Evolutionary conservation across 257 asterid genomes (phyloP), one percentile per base, ranked within the genome.

Genomic region (Nicotiana sylvestris): DNA sequence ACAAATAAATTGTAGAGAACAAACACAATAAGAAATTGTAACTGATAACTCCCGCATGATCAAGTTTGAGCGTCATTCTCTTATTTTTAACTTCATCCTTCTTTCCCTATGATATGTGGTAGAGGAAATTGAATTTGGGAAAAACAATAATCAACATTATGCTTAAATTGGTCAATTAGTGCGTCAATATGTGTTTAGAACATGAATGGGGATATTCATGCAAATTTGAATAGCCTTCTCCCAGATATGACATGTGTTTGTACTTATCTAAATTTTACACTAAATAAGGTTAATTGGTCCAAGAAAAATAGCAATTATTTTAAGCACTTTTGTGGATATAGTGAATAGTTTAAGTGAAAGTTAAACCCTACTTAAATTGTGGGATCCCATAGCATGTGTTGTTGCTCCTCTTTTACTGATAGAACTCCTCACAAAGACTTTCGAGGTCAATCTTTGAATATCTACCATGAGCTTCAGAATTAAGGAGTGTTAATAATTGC

Each of bases 371-470:
- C 56, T 37, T 69, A 69, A n/a, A 30, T 37, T 37, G 56, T 69
- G 30, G 77, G 56, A 37, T 69, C 77, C 8, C 56, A 18, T 43
- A 69, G 21, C 77, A 37, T 37, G 57, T 69, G 77, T 69, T 55
- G 11, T 55, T 69, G 56, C 56, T 37, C 37, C 33, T 69, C 77
- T 69, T 69, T 9, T 37, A 69, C 39, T n/a, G 32, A 37, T 69
- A n/a, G 12, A n/a, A 69, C 77, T 69, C n/a, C 77, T 68, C 11
- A 18, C 56, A 37, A 37, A 68, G 49, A 37, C 77, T 68, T 35
- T 68, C 30, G n/a, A 68, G 77, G 77, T 18, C 77, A 37, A 49
- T 67, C 77, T 68, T 69, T 10, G 32, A 69, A n/a, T 69, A 37
- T n/a, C 56, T 37, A 69, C 33, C 16, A 3, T 15, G 15, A 69